Evolutionary conservation across 1,284 basidiomycete species (phyloP), one percentile per base, ranked within the genome.

Genomic region (Puccinia triticina): DNA sequence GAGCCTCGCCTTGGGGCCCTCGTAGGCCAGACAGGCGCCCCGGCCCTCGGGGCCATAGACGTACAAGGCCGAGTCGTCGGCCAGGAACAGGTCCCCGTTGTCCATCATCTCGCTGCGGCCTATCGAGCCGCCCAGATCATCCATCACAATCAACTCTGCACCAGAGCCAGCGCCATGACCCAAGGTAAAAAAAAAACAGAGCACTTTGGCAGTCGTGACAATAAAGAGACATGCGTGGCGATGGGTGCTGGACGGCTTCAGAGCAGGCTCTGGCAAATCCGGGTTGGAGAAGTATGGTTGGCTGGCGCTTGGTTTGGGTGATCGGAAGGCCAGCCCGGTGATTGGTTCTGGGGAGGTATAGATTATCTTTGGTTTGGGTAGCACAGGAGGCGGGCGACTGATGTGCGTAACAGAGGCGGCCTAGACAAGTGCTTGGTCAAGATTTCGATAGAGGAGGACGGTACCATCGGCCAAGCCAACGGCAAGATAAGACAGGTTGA

Each of bases 401-500:
- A 85, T 80, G 53, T 81, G 71, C 46, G 84, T 46, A n/a, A 83
- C 0, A 2, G 84, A 46, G 11, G 86, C 85, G 23, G 86, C 82
- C 18, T 92, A 91, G 16, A 91, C 90, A 32, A 96, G 89, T 0
- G 94, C 94, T 86, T 96, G 94, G 85, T 96, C 92, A 53, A 98
- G 89, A 85, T 97, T 93, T 4, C 94, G 92, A 86, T 95, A 95
- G 26, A 98, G 89, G 7, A 98, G 90, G 8, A 98, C 95, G 0
- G 94, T 94, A n/a, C 96, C 96, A 86, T 98, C 96, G 0, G 92
- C 95, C 14, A 98, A 90, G 11, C 95, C 96, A 59, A 98, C 90
- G 5, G 95, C 93, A 26, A 99, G 90, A 87, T 95, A 93, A 0
- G 93, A 91, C 0, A 98, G 89, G n/a, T 90, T 90, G 8, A 91